Conservation (phyloP, 768 basidiomycete species). For the Suillus sp. region DNA sequence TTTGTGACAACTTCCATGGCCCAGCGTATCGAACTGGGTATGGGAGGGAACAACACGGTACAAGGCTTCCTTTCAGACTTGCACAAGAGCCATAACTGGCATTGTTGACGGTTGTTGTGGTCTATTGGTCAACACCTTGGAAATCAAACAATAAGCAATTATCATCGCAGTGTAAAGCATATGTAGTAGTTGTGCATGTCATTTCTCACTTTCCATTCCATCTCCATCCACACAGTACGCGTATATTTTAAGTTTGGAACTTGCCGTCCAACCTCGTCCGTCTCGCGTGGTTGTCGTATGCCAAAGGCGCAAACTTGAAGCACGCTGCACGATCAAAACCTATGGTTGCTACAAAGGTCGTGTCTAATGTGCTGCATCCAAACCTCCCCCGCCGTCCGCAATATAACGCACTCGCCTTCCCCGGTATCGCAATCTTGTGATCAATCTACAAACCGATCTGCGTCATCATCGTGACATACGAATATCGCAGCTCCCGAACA, state of each 20-base stretch:
- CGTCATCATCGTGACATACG: not conserved
- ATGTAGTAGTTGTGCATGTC: not conserved
- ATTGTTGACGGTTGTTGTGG: constrained; percentile 28
- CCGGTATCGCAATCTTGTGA: not conserved
- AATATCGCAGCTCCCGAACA: not conserved
- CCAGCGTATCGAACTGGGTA: constrained; percentile 16
- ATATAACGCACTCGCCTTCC: not conserved
- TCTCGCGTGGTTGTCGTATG: not conserved
- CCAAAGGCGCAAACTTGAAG: not conserved
- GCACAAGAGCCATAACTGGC: constrained; percentile 24
- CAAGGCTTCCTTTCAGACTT: constrained; percentile 11
- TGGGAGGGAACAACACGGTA: constrained; percentile 20
- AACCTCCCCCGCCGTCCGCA: not conserved
- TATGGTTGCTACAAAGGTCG: not conserved
- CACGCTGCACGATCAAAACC: not conserved
- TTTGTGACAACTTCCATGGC: constrained; percentile 63
- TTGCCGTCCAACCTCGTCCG: not conserved
- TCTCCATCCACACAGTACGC: not conserved
- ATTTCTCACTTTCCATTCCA: not conserved
- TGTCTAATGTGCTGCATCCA: not conserved
- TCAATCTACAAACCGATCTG: not conserved
- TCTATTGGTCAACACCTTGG: constrained; percentile 23
- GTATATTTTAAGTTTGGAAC: not conserved
- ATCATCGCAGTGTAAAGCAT: too few relatives aligned
- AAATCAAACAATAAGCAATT: not conserved